Evolutionary conservation across 1,139 yeast genomes (phyloP), one percentile per base, ranked within the genome.

Genomic region (Hyphopichia fennica): DNA sequence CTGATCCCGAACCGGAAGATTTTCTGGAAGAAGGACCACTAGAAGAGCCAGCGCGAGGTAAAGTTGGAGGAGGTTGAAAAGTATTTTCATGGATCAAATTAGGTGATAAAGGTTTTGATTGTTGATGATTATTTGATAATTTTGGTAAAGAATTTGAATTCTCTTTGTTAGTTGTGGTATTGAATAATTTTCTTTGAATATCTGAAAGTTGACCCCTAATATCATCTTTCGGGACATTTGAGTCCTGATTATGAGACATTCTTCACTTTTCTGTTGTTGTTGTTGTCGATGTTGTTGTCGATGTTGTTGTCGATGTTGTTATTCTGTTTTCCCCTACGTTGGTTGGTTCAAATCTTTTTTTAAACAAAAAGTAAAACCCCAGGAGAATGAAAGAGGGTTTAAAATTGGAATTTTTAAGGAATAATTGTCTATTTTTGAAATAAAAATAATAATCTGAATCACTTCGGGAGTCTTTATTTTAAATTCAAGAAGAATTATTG

Each of bases 151-250:
- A 16, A 27, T 41, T 37, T 9, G 11, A n/a, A 41, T 44, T 41
- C 10, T 50, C 56, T 14, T 44, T 48, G 35, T 46, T 47, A 19
- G 49, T 29, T 7, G 28, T 25, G 13, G 28, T 25, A 37, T 36
- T 46, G 39, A 79, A 75, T 38, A 81, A 62, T 47, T 81, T 69
- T 50, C 71, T 73, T 58, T 82, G 87, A 45, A 82, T 72, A 50
- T 81, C 84, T 20, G 80, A 77, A 42, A 83, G 68, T 57, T 82
- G 87, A 35, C 77, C 74, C 49, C 83, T 70, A 46, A 82, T 71
- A 50, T 81, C 85, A 33, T 64, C 68, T 28, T 48, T 48, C 7
- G 17, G 34, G 34, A 17, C 22, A 11, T 18, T n/a, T 4, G 35
- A 33, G 16, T 33, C 27, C 27, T 19, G 35, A 19, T 33, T 18